Percentiles rank a stretch among this genome's conserved stretches.
phyloP scores from a whole-genome alignment of 306 rosid genomes.

The Cicer arietinum region DNA sequence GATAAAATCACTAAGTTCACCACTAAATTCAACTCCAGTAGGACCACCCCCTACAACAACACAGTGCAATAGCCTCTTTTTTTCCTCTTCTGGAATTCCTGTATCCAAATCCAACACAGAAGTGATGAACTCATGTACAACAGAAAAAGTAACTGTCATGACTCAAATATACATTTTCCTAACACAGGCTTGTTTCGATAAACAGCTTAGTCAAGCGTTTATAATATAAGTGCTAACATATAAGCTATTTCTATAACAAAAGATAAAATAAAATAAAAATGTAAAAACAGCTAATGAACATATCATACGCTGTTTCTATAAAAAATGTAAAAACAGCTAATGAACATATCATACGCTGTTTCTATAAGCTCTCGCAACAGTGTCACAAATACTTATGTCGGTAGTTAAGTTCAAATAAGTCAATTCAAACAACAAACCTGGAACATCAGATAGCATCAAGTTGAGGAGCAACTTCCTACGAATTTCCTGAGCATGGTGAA shows the following conservation, averaged over 20 bases:
- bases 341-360: no score
- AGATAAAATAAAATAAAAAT: no score
- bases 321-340: no score
- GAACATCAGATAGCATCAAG: constrained; percentile 88
- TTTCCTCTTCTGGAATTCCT: constrained; percentile 83
- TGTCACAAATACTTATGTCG: no score
- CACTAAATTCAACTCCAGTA: constrained; percentile 98
- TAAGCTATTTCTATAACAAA: no score
- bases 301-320: no score
- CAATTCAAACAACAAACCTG: constrained; percentile 55
- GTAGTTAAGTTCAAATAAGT: no score
- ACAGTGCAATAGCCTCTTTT: constrained; percentile 81
- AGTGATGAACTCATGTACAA: constrained; percentile 7
- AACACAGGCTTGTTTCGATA: background rate
- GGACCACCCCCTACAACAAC: constrained; percentile 99
- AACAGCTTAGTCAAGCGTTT: no score
- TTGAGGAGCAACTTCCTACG: constrained; percentile 90
- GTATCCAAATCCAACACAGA: constrained; percentile 43
- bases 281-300: no score
- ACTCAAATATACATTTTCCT: background rate
- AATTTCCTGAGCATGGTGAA: constrained; percentile 93
- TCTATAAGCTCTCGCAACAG: no score
- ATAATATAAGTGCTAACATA: no score
- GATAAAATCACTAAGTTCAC: constrained; percentile 97
- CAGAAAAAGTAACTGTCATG: background rate